phyloP scores from a whole-genome alignment of 371 early-diverging fungal genomes.

The Gilbertella persicaria region DNA sequence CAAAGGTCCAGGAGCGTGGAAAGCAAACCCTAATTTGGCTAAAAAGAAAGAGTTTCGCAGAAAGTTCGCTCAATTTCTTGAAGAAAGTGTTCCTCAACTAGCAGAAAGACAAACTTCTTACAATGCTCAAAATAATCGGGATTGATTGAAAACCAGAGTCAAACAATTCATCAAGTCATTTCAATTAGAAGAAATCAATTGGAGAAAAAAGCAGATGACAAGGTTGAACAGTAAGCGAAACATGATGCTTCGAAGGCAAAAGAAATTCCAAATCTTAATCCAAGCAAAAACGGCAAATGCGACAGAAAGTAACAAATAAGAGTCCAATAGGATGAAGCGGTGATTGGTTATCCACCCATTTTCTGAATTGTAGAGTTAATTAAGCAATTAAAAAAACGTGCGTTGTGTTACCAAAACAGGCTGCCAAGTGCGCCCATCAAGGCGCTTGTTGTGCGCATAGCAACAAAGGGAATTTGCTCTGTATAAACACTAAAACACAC shows the following conservation, averaged over 20 bases:
- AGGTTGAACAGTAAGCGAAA: too few relatives aligned
- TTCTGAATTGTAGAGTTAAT: constrained; percentile 54
- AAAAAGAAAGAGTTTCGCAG: too few relatives aligned
- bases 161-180: neutral
- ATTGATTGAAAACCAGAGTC: neutral
- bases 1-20: neutral
- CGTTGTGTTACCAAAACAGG: constrained; percentile 64
- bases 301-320: constrained; percentile 85
- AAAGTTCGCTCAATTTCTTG: neutral
- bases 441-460: constrained; percentile 80
- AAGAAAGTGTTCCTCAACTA: neutral
- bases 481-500: constrained; percentile 29
- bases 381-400: constrained; percentile 6
- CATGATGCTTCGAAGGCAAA: too few relatives aligned
- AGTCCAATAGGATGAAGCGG: constrained; percentile 88
- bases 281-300: constrained; percentile 75
- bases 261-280: constrained; percentile 80
- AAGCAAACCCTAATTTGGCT: neutral
- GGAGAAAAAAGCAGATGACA: too few relatives aligned
- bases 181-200: neutral
- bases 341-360: constrained; percentile 89
- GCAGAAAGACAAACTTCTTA: too few relatives aligned
- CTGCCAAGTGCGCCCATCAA: constrained; percentile 69
- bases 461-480: constrained; percentile 78
- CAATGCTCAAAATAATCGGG: neutral